A percentile compares a stretch with the other conserved stretches of the same genome.
phyloP scores from a whole-genome alignment of 148 eudicot species.

The Beta vulgaris region DNA sequence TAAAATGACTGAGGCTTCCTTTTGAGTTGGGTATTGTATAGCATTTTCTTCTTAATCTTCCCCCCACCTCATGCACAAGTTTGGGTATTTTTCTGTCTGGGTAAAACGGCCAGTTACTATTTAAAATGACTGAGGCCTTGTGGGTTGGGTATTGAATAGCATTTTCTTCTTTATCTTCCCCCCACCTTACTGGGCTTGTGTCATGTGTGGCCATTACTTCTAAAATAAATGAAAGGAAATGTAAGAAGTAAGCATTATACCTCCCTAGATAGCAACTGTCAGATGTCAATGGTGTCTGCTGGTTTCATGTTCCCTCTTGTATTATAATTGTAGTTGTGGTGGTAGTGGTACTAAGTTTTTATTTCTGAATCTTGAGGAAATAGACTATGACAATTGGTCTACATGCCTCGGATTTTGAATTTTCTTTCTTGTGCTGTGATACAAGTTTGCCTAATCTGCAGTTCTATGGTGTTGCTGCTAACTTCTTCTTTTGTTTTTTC shows the following conservation, averaged over 20 bases:
- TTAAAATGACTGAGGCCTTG: no score
- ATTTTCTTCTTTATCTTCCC: no score
- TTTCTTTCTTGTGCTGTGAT: not conserved
- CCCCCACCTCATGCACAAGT: no score
- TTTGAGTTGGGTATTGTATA: not conserved
- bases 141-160: no score
- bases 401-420: not conserved
- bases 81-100: no score
- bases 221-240: no score
- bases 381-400: not conserved
- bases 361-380: not conserved
- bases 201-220: no score
- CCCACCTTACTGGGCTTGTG: no score
- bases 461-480: not conserved
- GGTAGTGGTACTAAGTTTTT: no score
- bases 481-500: not conserved
- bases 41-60: not conserved
- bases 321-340: no score
- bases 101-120: no score
- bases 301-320: not conserved
- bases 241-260: not conserved
- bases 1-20: not conserved
- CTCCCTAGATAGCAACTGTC: not conserved
- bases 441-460: not conserved
- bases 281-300: not conserved